Conservation (phyloP, 2,329 filamentous ascomycete genomes). For the Cladosporium sp. region DNA sequence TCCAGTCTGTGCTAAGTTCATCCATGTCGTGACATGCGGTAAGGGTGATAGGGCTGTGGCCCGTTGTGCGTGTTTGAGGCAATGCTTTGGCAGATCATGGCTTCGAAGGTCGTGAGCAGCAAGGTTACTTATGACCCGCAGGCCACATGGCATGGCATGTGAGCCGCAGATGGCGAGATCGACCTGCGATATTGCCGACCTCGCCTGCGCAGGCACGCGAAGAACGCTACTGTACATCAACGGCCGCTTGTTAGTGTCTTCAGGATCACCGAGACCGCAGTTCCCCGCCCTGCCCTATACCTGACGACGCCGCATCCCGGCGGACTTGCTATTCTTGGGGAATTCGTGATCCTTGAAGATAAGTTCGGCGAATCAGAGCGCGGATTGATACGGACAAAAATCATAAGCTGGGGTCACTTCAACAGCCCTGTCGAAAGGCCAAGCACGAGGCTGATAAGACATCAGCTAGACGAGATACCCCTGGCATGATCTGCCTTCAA, state of each 20-base stretch:
- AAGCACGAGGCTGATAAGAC: neutral
- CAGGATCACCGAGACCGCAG: neutral
- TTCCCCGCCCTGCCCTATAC: neutral
- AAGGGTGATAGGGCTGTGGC: neutral
- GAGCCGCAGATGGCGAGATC: neutral
- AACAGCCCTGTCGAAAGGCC: neutral
- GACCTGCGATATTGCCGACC: neutral
- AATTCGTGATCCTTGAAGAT: neutral
- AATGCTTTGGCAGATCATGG: neutral
- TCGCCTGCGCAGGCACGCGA: neutral
- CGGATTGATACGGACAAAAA: neutral
- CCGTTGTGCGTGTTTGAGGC: neutral
- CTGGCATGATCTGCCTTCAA: neutral
- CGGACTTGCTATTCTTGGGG: neutral
- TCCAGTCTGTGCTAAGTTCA: neutral
- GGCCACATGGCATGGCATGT: neutral
- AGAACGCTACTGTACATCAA: neutral
- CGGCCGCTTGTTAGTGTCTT: neutral
- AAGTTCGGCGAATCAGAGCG: neutral
- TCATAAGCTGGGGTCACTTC: neutral
- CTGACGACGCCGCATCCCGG: neutral
- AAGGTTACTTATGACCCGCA: neutral
- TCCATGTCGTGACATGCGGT: conserved; percentile 4
- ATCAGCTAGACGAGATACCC: neutral
- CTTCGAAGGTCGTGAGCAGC: neutral